Base-by-base conservation (phyloP, 1,284 basidiomycete species). In the Schizopora paradoxa region DNA sequence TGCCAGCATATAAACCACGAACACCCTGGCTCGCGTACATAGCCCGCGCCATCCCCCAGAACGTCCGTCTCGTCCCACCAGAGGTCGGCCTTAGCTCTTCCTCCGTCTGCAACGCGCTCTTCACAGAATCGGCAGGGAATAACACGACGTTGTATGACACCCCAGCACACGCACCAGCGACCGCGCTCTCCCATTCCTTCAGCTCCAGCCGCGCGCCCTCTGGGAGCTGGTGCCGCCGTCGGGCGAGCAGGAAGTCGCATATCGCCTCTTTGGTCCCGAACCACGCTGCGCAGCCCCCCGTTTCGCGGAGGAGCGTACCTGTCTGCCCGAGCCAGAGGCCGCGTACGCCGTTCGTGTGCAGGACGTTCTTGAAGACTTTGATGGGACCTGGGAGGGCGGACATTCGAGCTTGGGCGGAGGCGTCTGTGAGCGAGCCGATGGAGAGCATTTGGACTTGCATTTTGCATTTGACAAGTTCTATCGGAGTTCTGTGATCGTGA, bases 41-140 rank as follows among this genome's bases (percentile, higher is more conserved):
- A 54, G 79, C 78, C 54, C 64, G 71, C 16, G 82, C 80, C n/a
- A 84, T 89, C 31, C 74, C 71, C 37, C 77, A 61, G 58, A 97
- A 97, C 6, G 82, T 73, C 25, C 65, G 58, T n/a, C n/a, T n/a
- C n/a, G n/a, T n/a, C n/a, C n/a, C n/a, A n/a, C n/a, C n/a, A n/a
- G n/a, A n/a, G n/a, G n/a, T n/a, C 2, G 85, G 82, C 6, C 82
- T 72, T 51, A 97, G 72, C 66, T 97, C 94, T 43, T 87, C 86
- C 63, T 86, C 86, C 0, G 95, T 98, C 72, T 98, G 95, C 64
- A 99, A 90, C 35, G 91, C 79, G 54, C 86, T 91, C 70, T 99
- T 99, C 59, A 98, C 79, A 27, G 87, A 88, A 65, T 99, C 95
- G 10, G 93, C 93, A 0, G 92, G 93, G 70, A 94, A 96, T 36